Evolutionary conservation across 2,329 filamentous ascomycete genomes (phyloP), one percentile per base, ranked within the genome.

Genomic region (Cercospora sp.): DNA sequence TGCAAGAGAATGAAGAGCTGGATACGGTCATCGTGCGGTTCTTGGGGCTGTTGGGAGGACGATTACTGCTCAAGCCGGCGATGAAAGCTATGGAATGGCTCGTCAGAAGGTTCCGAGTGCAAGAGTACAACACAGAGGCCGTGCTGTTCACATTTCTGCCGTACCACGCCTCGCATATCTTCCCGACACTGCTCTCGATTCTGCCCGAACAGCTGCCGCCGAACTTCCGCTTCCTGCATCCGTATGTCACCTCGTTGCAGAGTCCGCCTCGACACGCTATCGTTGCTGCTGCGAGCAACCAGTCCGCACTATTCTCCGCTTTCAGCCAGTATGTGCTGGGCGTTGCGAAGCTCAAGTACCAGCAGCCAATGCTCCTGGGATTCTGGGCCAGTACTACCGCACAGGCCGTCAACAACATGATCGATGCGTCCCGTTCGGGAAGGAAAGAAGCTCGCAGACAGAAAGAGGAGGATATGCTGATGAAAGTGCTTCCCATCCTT

Each of bases 61-160:
- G 91, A 49, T 79, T 99, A 72, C 85, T 94, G 71, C 84, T 99
- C 34, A 93, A 90, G 82, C 94, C 95, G 49, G 93, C 92, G 0
- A 88, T 97, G 64, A 97, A 96, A 81, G 89, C 94, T 16, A 85
- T 98, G 43, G 96, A 99, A 82, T 99, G 95, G 95, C 86, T 99
- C 58, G 87, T 99, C 65, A 86, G 95, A 76, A 87, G 94, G 75
- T 99, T 98, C 77, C 96, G 94, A 74, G 89, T 97, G 62, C 95
- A 99, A 78, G 92, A 98, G 79, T 90, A 93, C 81, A 98, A 97
- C 79, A 94, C 92, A 3, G 84, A 87, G 3, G 86, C 86, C 37
- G 82, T 97, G 13, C 84, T 98, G 53, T 86, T 94, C 72, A 92
- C 94, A 2, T 98, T 98, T 79, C 85, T 99, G 5, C 95, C 95